phyloP scores from a whole-genome alignment of 2,329 filamentous ascomycete species.

The Diplodia scrobiculata region DNA sequence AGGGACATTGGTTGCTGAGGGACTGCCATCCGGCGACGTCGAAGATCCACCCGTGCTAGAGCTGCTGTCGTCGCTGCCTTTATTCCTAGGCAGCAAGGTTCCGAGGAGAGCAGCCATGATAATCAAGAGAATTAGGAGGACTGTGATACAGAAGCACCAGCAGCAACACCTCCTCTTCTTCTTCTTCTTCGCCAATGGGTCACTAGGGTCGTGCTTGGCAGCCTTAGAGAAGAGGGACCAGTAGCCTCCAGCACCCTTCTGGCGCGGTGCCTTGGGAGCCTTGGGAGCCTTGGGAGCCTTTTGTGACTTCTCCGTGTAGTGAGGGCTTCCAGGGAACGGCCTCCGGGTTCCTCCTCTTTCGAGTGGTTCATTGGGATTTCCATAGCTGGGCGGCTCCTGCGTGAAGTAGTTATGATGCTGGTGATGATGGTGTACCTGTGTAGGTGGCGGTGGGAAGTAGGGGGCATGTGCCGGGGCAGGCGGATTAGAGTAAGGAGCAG shows the following conservation, averaged over 20 bases:
- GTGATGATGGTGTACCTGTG: conserved; percentile 9
- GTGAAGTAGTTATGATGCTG: conserved; percentile 14
- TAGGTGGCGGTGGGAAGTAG: conserved; percentile 28
- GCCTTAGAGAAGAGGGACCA: conserved; percentile 21
- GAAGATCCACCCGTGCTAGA: conserved; percentile 11
- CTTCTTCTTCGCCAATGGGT: conserved; percentile 36
- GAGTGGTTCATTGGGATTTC: neutral
- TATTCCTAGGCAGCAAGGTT: conserved; percentile 43
- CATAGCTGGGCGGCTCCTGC: conserved; percentile 12
- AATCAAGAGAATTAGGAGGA: conserved; percentile 43
- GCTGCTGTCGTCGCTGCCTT: conserved; percentile 41
- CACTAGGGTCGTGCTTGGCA: conserved; percentile 25
- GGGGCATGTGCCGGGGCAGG: conserved; percentile 9
- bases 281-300: conserved; percentile 16
- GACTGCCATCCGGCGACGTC: conserved; percentile 17
- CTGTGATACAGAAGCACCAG: conserved; percentile 42
- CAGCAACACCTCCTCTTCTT: conserved; percentile 40
- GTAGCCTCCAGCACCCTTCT: conserved; percentile 26
- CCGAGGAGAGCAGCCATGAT: conserved; percentile 45
- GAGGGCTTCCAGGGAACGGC: conserved; percentile 19
- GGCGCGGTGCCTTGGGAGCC: conserved; percentile 17
- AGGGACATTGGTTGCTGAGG: conserved; percentile 27
- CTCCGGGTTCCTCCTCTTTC: conserved; percentile 21
- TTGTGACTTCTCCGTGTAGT: neutral
- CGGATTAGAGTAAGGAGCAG: neutral